These are phyloP conservation scores for Poa annua DNA, from an alignment of 176 grass and related monocot species.

Conservation along the genomic window DNA sequence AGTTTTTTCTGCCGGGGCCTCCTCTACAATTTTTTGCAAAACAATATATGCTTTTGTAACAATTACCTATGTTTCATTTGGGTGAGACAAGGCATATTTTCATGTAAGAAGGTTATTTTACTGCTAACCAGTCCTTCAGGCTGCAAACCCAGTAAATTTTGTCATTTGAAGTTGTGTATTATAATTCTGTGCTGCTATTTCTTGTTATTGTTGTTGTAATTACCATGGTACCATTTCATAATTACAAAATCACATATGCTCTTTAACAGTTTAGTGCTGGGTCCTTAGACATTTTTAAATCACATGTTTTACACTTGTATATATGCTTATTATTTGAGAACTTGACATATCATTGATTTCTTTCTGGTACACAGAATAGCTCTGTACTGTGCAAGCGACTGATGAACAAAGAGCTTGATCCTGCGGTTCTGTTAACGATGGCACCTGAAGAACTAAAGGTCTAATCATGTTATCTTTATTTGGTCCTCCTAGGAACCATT, in stretches of 20 bases:
- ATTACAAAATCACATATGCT: constrained; percentile 3
- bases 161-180: constrained; percentile 1
- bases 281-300: constrained; percentile 8
- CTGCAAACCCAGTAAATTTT: background rate
- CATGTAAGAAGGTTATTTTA: background rate
- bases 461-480: constrained; percentile 30
- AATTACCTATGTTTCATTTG: background rate
- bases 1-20: background rate
- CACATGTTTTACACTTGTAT: constrained; percentile 1
- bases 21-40: background rate
- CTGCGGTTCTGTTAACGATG: constrained; percentile 80
- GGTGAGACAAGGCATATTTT: background rate
- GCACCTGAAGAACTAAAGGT: constrained; percentile 91
- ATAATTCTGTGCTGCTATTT: constrained; percentile 7
- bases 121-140: constrained; percentile 4
- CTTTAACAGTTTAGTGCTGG: constrained; percentile 7
- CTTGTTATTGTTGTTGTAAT: constrained; percentile 2
- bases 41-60: background rate
- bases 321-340: constrained; percentile 17
- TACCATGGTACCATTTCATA: background rate
- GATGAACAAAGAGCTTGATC: constrained; percentile 82
- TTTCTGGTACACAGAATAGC: constrained; percentile 58
- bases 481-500: background rate
- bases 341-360: constrained; percentile 21
- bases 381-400: constrained; percentile 66